These are phyloP conservation scores for Coprinellus micaceus DNA, from an alignment of 768 basidiomycete species.

Conservation along the genomic window DNA sequence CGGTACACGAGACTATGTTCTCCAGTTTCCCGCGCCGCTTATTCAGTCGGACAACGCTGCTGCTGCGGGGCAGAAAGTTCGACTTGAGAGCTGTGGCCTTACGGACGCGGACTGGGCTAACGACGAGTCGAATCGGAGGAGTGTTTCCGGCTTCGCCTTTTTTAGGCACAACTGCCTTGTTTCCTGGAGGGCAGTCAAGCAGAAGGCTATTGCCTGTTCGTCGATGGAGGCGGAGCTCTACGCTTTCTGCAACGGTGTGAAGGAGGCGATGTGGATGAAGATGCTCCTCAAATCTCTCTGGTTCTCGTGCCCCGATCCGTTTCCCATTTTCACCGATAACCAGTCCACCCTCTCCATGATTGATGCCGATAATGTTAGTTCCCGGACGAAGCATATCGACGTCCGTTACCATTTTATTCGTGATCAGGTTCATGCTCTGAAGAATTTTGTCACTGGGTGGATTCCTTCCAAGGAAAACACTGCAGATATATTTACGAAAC, in stretches of 20 bases:
- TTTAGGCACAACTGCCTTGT: constrained; percentile 24
- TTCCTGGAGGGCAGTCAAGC: constrained; percentile 31
- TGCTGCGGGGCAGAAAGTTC: neutral
- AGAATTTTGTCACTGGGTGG: constrained; percentile 20
- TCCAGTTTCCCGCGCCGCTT: neutral
- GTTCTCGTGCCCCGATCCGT: constrained; percentile 11
- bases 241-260: constrained; percentile 24
- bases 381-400: constrained; percentile 28
- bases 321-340: constrained; percentile 22
- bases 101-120: constrained; percentile 28
- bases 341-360: constrained; percentile 12
- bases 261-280: constrained; percentile 26
- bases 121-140: constrained; percentile 17
- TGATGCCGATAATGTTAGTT: constrained; percentile 19
- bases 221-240: constrained; percentile 38
- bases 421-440: constrained; percentile 17
- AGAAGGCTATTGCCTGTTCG: constrained; percentile 29
- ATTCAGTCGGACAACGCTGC: neutral
- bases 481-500: constrained; percentile 41
- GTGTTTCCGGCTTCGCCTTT: constrained; percentile 31
- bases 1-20: constrained; percentile 20
- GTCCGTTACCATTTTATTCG: constrained; percentile 34
- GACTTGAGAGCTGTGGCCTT: constrained; percentile 11
- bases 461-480: constrained; percentile 29
- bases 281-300: constrained; percentile 15